These are phyloP conservation scores for Penicillium sp. DNA, from an alignment of 2,329 filamentous ascomycete species.

Conservation along the genomic window DNA sequence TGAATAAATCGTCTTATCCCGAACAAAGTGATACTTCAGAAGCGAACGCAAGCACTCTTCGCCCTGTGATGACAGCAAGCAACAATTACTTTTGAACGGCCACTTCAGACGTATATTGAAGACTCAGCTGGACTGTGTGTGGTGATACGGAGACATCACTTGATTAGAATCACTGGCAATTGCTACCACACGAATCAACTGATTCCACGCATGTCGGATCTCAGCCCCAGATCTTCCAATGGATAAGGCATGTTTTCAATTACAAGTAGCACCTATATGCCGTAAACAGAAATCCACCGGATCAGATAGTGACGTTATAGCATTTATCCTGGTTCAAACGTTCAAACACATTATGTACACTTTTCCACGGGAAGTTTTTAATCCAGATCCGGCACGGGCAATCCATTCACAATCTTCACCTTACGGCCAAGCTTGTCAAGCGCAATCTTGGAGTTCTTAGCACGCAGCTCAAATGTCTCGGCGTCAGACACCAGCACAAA, in stretches of 20 bases:
- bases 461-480: constrained; percentile 67
- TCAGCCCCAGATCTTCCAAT: neutral
- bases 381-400: constrained; percentile 25
- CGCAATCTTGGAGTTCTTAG: constrained; percentile 66
- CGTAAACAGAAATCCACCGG: no score
- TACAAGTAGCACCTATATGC: no score
- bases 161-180: neutral
- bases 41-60: constrained; percentile 75
- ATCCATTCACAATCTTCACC: constrained; percentile 63
- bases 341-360: neutral
- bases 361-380: neutral
- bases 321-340: no score
- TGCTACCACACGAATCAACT: neutral
- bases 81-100: constrained; percentile 49
- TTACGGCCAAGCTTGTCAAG: constrained; percentile 66
- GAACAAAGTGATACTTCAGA: constrained; percentile 75
- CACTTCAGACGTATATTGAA: neutral
- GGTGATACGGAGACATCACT: neutral
- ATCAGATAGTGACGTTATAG: neutral
- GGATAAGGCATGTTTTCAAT: no score
- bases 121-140: neutral
- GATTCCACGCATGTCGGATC: neutral
- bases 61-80: constrained; percentile 74
- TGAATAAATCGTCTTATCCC: constrained; percentile 76
- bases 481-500: constrained; percentile 75